phyloP scores from a whole-genome alignment of 2,329 filamentous ascomycete genomes.

The Hirsutella thompsonii region DNA sequence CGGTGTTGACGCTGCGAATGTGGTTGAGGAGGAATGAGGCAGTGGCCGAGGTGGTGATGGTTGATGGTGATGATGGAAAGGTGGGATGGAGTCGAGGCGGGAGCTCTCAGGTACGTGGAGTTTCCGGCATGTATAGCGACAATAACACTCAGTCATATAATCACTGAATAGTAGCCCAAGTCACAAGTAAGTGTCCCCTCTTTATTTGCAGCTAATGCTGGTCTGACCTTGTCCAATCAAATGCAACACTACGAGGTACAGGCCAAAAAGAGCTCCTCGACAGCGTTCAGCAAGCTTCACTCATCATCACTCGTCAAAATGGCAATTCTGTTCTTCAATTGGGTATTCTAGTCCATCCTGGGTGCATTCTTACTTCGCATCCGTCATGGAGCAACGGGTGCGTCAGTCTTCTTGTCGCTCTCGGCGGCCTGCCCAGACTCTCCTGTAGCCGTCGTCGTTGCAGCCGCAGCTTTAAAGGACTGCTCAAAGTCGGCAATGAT shows the following conservation, averaged over 20 bases:
- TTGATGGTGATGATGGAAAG: not conserved
- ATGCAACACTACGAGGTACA: too few relatives aligned
- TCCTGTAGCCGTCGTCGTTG: slow-evolving; percentile 24
- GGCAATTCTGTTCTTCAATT: not conserved
- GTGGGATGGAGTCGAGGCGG: not conserved
- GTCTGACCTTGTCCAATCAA: too few relatives aligned
- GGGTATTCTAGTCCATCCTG: not conserved
- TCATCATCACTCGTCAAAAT: too few relatives aligned
- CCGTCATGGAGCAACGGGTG: slow-evolving; percentile 16
- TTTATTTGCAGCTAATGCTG: too few relatives aligned
- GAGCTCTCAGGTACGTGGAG: too few relatives aligned
- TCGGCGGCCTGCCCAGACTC: slow-evolving; percentile 10
- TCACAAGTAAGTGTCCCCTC: too few relatives aligned
- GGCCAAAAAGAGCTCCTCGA: too few relatives aligned
- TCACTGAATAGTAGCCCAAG: too few relatives aligned
- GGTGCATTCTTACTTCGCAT: not conserved
- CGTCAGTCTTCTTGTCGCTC: slow-evolving; percentile 23
- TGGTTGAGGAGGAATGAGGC: not conserved
- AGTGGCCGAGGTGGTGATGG: not conserved
- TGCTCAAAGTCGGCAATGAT: slow-evolving; percentile 94
- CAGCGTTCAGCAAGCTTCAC: too few relatives aligned
- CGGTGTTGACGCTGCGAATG: not conserved
- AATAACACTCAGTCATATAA: too few relatives aligned
- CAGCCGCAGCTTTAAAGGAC: slow-evolving; percentile 55
- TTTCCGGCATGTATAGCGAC: too few relatives aligned